Base-by-base conservation (phyloP, 805 yeast genomes). In the Candida tibetensis region DNA sequence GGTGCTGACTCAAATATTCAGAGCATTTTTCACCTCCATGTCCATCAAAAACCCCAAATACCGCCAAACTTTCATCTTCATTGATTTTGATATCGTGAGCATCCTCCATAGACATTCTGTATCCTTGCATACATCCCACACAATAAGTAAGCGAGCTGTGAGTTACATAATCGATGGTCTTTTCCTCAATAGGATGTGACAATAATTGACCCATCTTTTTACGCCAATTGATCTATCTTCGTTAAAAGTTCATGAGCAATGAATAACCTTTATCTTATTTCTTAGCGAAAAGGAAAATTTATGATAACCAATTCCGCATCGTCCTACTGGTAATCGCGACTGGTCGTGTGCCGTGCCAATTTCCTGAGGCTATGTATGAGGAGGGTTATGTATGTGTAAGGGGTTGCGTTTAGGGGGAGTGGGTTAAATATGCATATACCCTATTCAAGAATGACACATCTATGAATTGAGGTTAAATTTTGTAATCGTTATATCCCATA, bases 41-140 rank as follows among this genome's bases (percentile, higher is more conserved):
- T 2, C 95, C 95, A 58, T 85, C 95, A 58, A 82, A 85, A 1
- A 85, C 84, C 0, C 83, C 88, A 56, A 81, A 82, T 2, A 84
- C 70, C 9, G 76, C 64, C 19, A 64, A 45, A 9, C 61, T 32
- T 22, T 64, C 69, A 42, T 65, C 68, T 34, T 69, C 72, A 41
- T 67, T 72, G 32, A 74, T 65, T 28, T 71, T 52, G 15, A 79
- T 74, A 43, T 77, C 70, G 57, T 80, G 84, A 3, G 88, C 85
- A 60, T 84, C 91, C 52, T 84, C 91, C 79, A 84, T 85, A 4
- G 82, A 71, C 50, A 78, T 62, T 36, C 91, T 60, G 57, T 82
- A 83, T 3, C 91, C 90, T 55, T 83, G 89, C 87, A 83, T 84
- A 21, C 85, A 76, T 2, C 89, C 90, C 4, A 82, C 66, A 32